Evolutionary conservation across 257 asterid species (phyloP).

Genomic region (Rehmannia glutinosa): DNA sequence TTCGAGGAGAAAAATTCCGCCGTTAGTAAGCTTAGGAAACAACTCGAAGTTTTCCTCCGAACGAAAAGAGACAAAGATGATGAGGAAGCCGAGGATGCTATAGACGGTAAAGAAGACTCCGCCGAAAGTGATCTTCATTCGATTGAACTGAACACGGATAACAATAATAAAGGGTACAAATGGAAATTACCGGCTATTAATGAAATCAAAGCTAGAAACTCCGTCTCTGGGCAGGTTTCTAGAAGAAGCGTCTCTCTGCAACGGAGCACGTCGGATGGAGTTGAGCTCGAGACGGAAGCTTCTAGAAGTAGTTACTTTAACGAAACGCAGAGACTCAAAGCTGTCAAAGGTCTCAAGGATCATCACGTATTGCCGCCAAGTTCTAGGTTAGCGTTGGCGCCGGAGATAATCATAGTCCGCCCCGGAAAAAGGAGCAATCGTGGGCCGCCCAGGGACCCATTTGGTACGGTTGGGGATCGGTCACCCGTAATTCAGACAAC

Average conservation of each 20-base stretch:
- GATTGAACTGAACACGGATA: conserved; percentile 49
- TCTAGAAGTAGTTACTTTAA: conserved; percentile 48
- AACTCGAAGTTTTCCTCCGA: conserved; percentile 69
- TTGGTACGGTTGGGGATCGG: conserved; percentile 29
- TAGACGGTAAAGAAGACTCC: conserved; percentile 45
- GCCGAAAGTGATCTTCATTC: conserved; percentile 71
- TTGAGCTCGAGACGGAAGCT: conserved; percentile 46
- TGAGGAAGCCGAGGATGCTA: conserved; percentile 44
- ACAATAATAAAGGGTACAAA: conserved; percentile 31
- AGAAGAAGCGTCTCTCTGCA: conserved; percentile 43
- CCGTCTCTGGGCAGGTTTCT: conserved; percentile 40
- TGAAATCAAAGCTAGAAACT: conserved; percentile 42
- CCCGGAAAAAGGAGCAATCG: conserved; percentile 46
- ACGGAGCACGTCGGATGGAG: conserved; percentile 65
- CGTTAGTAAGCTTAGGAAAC: conserved; percentile 67
- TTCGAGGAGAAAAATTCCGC: conserved; percentile 65
- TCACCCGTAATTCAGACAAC: conserved; percentile 25
- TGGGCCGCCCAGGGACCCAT: conserved; percentile 46
- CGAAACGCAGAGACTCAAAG: conserved; percentile 41
- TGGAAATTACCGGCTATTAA: conserved; percentile 33
- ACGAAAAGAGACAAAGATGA: conserved; percentile 44
- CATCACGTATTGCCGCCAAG: conserved; percentile 37
- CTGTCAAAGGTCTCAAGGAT: conserved; percentile 50
- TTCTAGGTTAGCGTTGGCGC: conserved; percentile 36
- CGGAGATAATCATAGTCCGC: conserved; percentile 35